Evolutionary conservation across 2,329 filamentous ascomycete genomes (phyloP).

Genomic region (Bipolaris cookei): DNA sequence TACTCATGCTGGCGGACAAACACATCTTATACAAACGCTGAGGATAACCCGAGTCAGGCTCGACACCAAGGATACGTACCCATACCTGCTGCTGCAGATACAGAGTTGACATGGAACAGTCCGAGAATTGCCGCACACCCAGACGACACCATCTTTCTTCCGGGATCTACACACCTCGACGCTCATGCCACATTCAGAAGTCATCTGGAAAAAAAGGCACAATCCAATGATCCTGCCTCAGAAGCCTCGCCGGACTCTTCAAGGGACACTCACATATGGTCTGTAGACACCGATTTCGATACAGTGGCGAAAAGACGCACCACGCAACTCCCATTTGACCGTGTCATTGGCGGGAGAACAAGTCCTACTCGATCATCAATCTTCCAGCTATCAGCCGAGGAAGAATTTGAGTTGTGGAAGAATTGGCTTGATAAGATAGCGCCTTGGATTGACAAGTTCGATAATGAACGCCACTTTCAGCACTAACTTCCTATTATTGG

Average conservation of each 20-base stretch:
- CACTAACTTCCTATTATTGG: slow-evolving; percentile 60
- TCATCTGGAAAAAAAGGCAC: slow-evolving; percentile 24
- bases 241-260: slow-evolving; percentile 17
- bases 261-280: neutral
- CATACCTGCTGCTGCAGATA: neutral
- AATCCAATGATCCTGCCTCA: slow-evolving; percentile 15
- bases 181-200: slow-evolving; percentile 25
- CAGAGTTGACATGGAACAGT: slow-evolving; percentile 6
- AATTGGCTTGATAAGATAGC: slow-evolving; percentile 61
- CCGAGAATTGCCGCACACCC: slow-evolving; percentile 5
- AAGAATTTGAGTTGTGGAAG: slow-evolving; percentile 25
- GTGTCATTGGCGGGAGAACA: neutral
- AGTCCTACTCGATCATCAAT: neutral
- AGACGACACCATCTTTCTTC: slow-evolving; percentile 20
- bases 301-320: neutral
- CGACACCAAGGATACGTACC: neutral
- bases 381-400: slow-evolving; percentile 13
- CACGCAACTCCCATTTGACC: neutral
- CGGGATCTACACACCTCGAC: slow-evolving; percentile 27
- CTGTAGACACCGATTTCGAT: neutral
- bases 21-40: neutral
- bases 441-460: slow-evolving; percentile 65
- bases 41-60: neutral
- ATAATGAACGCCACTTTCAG: slow-evolving; percentile 60
- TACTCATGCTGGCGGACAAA: neutral